Conservation (phyloP, 805 yeast species). For the Peterozyma toletana region DNA sequence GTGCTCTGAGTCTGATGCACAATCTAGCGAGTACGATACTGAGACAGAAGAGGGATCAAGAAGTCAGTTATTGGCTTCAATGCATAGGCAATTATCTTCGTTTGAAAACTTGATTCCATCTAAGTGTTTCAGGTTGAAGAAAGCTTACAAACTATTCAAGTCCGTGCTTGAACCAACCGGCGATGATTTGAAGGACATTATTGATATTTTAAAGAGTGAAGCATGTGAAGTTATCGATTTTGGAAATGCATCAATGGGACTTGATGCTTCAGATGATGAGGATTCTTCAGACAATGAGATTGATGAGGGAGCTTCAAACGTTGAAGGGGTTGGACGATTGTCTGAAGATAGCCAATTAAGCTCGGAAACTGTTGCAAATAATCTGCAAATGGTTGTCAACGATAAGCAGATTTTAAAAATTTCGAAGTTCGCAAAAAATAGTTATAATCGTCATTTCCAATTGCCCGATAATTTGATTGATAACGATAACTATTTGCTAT, state of each 20-base stretch:
- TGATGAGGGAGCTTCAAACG: background rate
- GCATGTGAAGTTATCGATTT: constrained; percentile 16
- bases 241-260: background rate
- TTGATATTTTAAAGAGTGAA: constrained; percentile 11
- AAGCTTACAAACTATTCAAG: constrained; percentile 20
- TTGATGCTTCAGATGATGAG: constrained; percentile 5
- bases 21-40: constrained; percentile 1
- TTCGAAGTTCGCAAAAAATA: background rate
- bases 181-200: constrained; percentile 8
- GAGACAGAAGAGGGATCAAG: constrained; percentile 7
- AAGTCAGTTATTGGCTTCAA: constrained; percentile 7
- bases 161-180: constrained; percentile 17
- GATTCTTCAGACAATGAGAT: constrained; percentile 5
- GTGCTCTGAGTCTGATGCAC: background rate
- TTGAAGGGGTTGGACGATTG: background rate
- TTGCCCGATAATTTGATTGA: constrained; percentile 11
- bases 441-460: background rate
- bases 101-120: constrained; percentile 16
- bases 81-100: constrained; percentile 7
- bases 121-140: constrained; percentile 17
- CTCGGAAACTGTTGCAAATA: constrained; percentile 9
- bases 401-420: constrained; percentile 3
- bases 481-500: constrained; percentile 21
- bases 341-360: constrained; percentile 1
- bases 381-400: constrained; percentile 8